Evolutionary conservation across 352 stramenopile species (phyloP), one percentile per base, ranked within the genome.

Genomic region (Pythium aphanidermatum): DNA sequence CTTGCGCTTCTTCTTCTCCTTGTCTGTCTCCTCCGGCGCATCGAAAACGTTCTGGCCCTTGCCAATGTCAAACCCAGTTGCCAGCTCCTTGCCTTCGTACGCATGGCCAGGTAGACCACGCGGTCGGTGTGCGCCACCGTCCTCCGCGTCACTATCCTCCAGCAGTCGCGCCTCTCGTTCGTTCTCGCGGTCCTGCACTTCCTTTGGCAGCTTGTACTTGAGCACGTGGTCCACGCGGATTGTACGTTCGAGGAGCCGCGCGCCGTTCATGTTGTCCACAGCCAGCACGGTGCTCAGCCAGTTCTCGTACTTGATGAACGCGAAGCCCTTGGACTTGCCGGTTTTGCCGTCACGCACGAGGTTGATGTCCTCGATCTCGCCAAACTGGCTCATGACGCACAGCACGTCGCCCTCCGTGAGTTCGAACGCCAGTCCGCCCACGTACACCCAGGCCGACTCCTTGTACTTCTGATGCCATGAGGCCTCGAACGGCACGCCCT

Each of bases 231-330:
- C 96, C 30, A 98, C 92, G 26, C 95, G 76, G 19, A 99, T 61
- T 17, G 88, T 92, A 33, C 95, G 70, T 34, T 95, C 94, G 49
- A 98, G 71, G 44, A 98, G 55, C 51, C 79, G 63, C 26, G 67
- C 82, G 34, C 94, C 91, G 57, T 96, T 97, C 23, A 99, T 83
- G 65, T 99, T 99, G 70, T 99, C 96, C 28, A 99, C 96, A 0
- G 95, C 96, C 55, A 99, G 74, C 21, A 99, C 83, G 16, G 95
- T 98, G 49, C 84, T 97, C 46, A 92, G 54, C 48, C 95, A 84
- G 73, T 99, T 92, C 61, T 98, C 89, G 60, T 98, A 98, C 74
- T 99, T 99, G 47, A 97, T 17, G 73, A 98, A 99, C 23, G 69
- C 79, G 68, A 98, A 99, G 24, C 95, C 96, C 55, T 92, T 88